Conservation (phyloP, 345 rosid species). For the Erucastrum elatum region DNA sequence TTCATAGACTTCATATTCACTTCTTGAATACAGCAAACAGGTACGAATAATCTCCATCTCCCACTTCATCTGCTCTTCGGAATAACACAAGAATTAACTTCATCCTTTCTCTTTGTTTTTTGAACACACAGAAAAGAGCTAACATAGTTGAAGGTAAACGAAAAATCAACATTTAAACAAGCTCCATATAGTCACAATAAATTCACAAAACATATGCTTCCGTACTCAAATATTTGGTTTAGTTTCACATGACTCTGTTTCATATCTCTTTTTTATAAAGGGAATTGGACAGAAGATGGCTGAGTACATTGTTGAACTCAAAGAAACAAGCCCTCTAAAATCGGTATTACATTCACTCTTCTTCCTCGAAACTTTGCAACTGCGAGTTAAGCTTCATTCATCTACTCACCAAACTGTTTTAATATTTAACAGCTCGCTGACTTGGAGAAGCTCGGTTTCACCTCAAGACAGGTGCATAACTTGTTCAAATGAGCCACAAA, state of each 20-base stretch:
- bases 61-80: no score
- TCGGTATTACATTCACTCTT: conserved; percentile 44
- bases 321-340: conserved; percentile 68
- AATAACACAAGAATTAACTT: conserved; percentile 23
- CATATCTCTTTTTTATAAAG: conserved; percentile 30
- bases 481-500: conserved; percentile 60
- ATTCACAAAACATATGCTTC: not conserved
- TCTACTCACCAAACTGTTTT: not conserved
- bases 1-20: conserved; percentile 57
- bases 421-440: conserved; percentile 60
- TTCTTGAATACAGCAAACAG: conserved; percentile 76
- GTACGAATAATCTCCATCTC: conserved; percentile 22
- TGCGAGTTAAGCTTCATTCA: not conserved
- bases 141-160: conserved; percentile 43
- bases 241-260: not conserved
- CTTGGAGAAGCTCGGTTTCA: conserved; percentile 81
- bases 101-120: not conserved
- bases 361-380: not conserved
- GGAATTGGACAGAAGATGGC: conserved; percentile 85
- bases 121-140: conserved; percentile 68
- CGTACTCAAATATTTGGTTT: not conserved
- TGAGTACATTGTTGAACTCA: conserved; percentile 64
- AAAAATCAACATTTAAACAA: not conserved
- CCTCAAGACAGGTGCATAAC: conserved; percentile 76
- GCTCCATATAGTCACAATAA: not conserved